Evolutionary conservation across 805 yeast genomes (phyloP).

Genomic region (Tetrapisispora namnaoensis): DNA sequence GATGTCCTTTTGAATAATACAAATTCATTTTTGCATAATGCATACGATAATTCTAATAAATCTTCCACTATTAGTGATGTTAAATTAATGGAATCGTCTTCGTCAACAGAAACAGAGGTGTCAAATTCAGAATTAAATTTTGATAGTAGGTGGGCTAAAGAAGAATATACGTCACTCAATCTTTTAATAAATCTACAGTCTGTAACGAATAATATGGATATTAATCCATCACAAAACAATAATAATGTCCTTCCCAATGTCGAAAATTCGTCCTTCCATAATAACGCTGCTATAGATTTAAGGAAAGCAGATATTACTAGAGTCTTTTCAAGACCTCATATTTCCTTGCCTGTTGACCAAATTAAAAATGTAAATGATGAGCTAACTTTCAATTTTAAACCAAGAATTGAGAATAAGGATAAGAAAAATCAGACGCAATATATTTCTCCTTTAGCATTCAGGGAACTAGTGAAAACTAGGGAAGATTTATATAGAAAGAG

Average conservation of each 20-base stretch:
- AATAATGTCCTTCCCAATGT: background rate
- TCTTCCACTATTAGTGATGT: background rate
- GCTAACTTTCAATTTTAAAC: background rate
- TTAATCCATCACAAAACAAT: background rate
- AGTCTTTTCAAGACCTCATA: conserved; percentile 14
- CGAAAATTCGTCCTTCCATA: too few relatives aligned
- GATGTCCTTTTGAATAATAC: background rate
- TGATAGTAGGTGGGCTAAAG: conserved; percentile 45
- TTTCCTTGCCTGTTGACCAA: conserved; percentile 8
- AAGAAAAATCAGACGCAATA: background rate
- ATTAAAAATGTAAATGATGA: background rate
- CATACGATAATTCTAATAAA: background rate
- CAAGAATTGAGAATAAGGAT: background rate
- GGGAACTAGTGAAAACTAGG: conserved; percentile 16
- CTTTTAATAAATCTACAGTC: conserved; percentile 6
- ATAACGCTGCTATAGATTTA: background rate
- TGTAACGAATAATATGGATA: background rate
- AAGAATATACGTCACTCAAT: conserved; percentile 19
- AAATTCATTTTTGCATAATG: conserved; percentile 2
- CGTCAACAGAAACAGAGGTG: background rate
- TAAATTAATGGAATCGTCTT: background rate
- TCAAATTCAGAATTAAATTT: conserved; percentile 21
- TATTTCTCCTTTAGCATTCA: conserved; percentile 13
- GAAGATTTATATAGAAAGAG: conserved; percentile 15
- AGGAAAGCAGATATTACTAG: background rate